Evolutionary conservation across 192 early-diverging fungal genomes (phyloP), one percentile per base, ranked within the genome.

Genomic region (Mycoemilia scoparia): DNA sequence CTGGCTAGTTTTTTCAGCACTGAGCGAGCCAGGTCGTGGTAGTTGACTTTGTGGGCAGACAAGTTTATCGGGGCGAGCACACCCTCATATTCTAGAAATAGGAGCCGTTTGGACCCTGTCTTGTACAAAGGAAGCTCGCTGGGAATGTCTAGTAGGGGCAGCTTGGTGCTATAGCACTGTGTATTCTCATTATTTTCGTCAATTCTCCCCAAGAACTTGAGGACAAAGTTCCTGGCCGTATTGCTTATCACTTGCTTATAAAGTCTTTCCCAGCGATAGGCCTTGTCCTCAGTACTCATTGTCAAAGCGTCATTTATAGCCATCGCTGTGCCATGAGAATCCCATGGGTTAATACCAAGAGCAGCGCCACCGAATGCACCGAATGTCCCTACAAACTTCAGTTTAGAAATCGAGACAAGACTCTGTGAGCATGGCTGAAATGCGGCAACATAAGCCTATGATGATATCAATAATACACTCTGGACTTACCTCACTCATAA

Each of bases 401-500:
- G n/a, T n/a, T n/a, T n/a, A n/a, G n/a, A n/a, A n/a, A n/a, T n/a
- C n/a, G n/a, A n/a, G 66, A 39, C 8, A 7, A n/a, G 13, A 22
- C 19, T 25, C 24, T 21, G 16, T 21, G 9, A 35, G 11, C 20
- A 41, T 20, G 19, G 13, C 3, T 32, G 19, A 24, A n/a, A 24
- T 11, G 9, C 6, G 11, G 15, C 8, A 2, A 16, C 5, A 11
- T 3, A 25, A 0, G n/a, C 12, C 7, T 10, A 4, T 15, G 2
- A 43, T 21, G 15, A 32, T 3, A 23, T 13, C 23, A 18, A 32
- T 4, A 7, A 13, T 53, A 70, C 68, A 49, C n/a, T n/a, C n/a
- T n/a, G n/a, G n/a, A n/a, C n/a, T n/a, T n/a, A n/a, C n/a, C n/a
- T 97, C 93, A 46, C 84, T 87, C 7, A 97, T 66, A 32, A 97